Percentiles rank a stretch among this genome's conserved stretches.
phyloP scores from a whole-genome alignment of 805 yeast genomes.

The Torulaspora quercuum region DNA sequence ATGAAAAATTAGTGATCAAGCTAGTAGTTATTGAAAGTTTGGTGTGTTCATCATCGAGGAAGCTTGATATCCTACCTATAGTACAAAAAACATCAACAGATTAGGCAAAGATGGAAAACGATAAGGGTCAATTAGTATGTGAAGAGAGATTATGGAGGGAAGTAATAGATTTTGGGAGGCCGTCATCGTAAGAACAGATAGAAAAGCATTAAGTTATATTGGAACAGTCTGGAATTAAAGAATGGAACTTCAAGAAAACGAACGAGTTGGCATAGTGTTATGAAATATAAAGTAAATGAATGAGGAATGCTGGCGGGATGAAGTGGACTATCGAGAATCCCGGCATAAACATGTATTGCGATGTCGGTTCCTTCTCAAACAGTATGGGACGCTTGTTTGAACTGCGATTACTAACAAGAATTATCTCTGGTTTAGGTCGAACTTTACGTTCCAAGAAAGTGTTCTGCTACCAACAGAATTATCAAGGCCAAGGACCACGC shows the following conservation, averaged over 20 bases:
- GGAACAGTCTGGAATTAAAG: too few relatives aligned
- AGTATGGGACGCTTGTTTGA: too few relatives aligned
- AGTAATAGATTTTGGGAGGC: too few relatives aligned
- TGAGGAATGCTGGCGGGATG: too few relatives aligned
- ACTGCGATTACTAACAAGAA: constrained; percentile 25
- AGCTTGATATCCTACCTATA: constrained; percentile 1
- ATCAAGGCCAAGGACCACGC: constrained; percentile 99
- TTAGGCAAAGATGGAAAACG: constrained; percentile 93
- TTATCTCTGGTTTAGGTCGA: constrained; percentile 63
- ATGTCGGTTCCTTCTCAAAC: too few relatives aligned
- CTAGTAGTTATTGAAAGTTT: background rate
- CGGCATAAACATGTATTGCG: too few relatives aligned
- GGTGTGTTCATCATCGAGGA: background rate
- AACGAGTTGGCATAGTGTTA: too few relatives aligned
- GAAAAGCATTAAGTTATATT: too few relatives aligned
- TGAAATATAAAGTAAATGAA: too few relatives aligned
- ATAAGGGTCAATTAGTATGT: constrained; percentile 98
- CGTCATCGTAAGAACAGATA: constrained; percentile 1
- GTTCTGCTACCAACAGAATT: constrained; percentile 99
- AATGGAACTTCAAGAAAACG: too few relatives aligned
- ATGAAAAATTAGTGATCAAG: constrained; percentile 4
- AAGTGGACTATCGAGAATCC: too few relatives aligned
- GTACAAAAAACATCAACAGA: constrained; percentile 25
- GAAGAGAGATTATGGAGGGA: background rate
- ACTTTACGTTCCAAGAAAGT: constrained; percentile 99